A percentile compares a stretch with the other conserved stretches of the same genome.
Evolutionary conservation across 208 protist species (phyloP).

Genomic region (Ichthyophonus hoferi): DNA sequence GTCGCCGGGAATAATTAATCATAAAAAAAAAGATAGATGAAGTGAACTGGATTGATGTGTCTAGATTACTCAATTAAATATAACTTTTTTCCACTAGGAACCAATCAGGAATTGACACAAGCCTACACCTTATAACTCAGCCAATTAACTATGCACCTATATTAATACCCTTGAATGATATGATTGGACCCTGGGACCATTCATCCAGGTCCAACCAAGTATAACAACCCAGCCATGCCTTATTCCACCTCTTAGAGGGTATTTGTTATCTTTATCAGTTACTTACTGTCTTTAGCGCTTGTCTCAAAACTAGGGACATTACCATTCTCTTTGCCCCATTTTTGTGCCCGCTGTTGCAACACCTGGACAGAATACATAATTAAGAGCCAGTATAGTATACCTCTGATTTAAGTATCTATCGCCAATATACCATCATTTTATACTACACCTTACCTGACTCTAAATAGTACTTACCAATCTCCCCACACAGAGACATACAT

Average conservation of each 20-base stretch:
- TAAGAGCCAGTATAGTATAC: not conserved
- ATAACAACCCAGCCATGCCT: not conserved
- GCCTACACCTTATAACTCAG: not conserved
- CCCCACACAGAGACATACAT: not conserved
- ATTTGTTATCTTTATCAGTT: not conserved
- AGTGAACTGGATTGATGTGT: no score
- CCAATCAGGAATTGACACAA: not conserved
- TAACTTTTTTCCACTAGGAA: no score
- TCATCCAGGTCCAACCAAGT: not conserved
- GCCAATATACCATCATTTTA: no score
- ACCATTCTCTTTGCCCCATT: conserved; percentile 86
- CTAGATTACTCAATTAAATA: no score
- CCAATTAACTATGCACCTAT: not conserved
- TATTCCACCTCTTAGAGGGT: not conserved
- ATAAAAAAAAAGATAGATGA: no score
- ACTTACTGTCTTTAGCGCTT: conserved; percentile 85
- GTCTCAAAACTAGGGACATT: conserved; percentile 95
- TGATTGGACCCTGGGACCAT: not conserved
- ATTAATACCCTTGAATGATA: not conserved
- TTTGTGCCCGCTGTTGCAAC: conserved; percentile 77
- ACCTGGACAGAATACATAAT: conserved; percentile 35
- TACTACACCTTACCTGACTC: no score
- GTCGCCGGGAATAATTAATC: no score
- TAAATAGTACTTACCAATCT: not conserved
- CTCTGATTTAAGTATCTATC: not conserved